phyloP scores from a whole-genome alignment of 192 early-diverging fungal species.

The Coemansia umbellata region DNA sequence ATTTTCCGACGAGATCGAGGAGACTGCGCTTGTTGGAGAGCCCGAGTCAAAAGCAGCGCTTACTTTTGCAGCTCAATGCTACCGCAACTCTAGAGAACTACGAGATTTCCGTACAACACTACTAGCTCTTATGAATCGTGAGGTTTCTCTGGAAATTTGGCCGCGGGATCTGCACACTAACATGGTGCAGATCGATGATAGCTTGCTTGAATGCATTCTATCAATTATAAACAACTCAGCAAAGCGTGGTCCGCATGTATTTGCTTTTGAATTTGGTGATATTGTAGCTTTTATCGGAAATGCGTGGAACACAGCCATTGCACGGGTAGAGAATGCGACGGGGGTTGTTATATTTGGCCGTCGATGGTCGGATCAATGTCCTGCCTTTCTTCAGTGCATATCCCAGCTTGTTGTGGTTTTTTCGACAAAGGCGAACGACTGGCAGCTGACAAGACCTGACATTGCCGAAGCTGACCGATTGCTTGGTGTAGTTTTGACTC shows the following conservation, averaged over 20 bases:
- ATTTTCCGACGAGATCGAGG: constrained; percentile 43
- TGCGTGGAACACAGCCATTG: constrained; percentile 23
- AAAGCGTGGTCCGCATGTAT: constrained; percentile 36
- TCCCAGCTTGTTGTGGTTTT: constrained; percentile 33
- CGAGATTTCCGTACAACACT: constrained; percentile 15
- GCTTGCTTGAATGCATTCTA: constrained; percentile 29
- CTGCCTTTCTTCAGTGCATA: constrained; percentile 32
- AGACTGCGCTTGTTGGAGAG: constrained; percentile 35
- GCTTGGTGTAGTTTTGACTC: constrained; percentile 32
- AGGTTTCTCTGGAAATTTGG: constrained; percentile 8
- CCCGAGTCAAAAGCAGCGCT: constrained; percentile 8
- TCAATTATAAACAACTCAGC: constrained; percentile 24
- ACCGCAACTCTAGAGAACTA: constrained; percentile 16
- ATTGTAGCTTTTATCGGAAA: constrained; percentile 14
- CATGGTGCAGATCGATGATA: constrained; percentile 15
- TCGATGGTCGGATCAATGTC: constrained; percentile 45
- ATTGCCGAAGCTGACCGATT: constrained; percentile 11
- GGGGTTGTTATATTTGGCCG: constrained; percentile 1
- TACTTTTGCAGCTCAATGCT: constrained; percentile 27
- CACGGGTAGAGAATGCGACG: not conserved
- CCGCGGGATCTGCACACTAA: constrained; percentile 2
- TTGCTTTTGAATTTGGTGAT: constrained; percentile 21
- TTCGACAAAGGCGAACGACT: not conserved
- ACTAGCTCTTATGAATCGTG: constrained; percentile 7
- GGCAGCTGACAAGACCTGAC: constrained; percentile 11